A percentile compares a stretch with the other conserved stretches of the same genome.
Evolutionary conservation across 148 eudicot species (phyloP).

Genomic region (Cornus controversa): DNA sequence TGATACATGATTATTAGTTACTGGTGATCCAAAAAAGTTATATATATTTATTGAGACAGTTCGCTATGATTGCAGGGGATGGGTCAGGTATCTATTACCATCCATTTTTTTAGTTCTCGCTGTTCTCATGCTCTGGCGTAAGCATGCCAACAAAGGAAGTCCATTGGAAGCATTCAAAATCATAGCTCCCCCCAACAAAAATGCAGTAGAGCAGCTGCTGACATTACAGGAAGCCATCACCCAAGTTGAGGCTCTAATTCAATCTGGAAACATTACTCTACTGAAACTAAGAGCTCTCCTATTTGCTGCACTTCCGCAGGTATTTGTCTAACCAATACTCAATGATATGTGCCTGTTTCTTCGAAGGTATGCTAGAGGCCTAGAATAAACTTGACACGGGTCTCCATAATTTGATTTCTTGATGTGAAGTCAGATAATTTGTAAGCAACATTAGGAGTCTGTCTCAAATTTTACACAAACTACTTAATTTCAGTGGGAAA

Average conservation of each 20-base stretch:
- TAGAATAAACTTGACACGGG: not conserved
- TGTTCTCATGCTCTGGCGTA: slow-evolving; percentile 61
- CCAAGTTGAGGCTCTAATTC: slow-evolving; percentile 66
- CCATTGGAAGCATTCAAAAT: slow-evolving; percentile 62
- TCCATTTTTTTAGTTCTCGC: slow-evolving; percentile 46
- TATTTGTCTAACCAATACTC: slow-evolving; percentile 19
- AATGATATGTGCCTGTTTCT: not conserved
- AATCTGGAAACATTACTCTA: slow-evolving; percentile 60
- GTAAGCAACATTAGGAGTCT: not conserved
- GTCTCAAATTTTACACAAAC: not conserved
- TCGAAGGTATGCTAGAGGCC: not conserved
- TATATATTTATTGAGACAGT: not conserved
- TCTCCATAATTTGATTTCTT: not conserved
- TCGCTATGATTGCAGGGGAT: slow-evolving; percentile 51
- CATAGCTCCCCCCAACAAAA: slow-evolving; percentile 58
- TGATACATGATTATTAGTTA: too few species aligned
- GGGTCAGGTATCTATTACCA: slow-evolving; percentile 59
- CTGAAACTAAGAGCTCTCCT: slow-evolving; percentile 72
- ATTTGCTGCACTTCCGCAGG: slow-evolving; percentile 74
- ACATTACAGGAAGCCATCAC: slow-evolving; percentile 70
- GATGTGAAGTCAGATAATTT: not conserved
- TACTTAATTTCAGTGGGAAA: too few species aligned
- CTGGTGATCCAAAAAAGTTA: not conserved
- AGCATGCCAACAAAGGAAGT: slow-evolving; percentile 44
- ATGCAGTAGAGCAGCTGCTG: slow-evolving; percentile 79